These are phyloP conservation scores for Seminavis robusta DNA, from an alignment of 108 stramenopile species.

Conservation along the genomic window DNA sequence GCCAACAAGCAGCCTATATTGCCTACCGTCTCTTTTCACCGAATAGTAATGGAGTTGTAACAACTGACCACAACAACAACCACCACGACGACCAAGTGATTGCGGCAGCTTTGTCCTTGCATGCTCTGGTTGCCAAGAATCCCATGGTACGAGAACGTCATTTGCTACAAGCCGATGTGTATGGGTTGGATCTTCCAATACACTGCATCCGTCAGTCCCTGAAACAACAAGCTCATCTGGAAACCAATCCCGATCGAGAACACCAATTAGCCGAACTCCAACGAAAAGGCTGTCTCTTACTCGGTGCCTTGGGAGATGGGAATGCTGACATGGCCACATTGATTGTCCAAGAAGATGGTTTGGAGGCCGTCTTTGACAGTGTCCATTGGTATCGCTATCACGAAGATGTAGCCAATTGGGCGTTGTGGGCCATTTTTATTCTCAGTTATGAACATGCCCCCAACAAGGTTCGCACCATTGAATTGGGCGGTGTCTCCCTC, in stretches of 20 bases:
- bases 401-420: slow-evolving; percentile 52
- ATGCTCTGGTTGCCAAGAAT: slow-evolving; percentile 69
- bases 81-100: slow-evolving; percentile 81
- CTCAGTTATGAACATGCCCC: slow-evolving; percentile 39
- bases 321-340: slow-evolving; percentile 20
- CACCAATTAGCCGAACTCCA: slow-evolving; percentile 42
- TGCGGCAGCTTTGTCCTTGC: slow-evolving; percentile 84
- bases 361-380: slow-evolving; percentile 37
- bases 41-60: too few species aligned
- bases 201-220: slow-evolving; percentile 18
- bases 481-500: slow-evolving; percentile 29
- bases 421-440: slow-evolving; percentile 52
- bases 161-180: slow-evolving; percentile 27
- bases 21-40: slow-evolving; percentile 24
- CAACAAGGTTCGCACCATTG: slow-evolving; percentile 33
- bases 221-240: background rate
- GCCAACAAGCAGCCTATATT: slow-evolving; percentile 34
- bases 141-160: slow-evolving; percentile 29
- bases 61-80: background rate
- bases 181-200: slow-evolving; percentile 40
- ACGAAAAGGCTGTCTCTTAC: slow-evolving; percentile 45
- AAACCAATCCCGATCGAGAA: slow-evolving; percentile 24
- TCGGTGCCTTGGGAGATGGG: slow-evolving; percentile 50
- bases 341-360: slow-evolving; percentile 43
- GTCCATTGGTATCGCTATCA: slow-evolving; percentile 56